These are phyloP conservation scores for Suillus tomentosus DNA, from an alignment of 768 basidiomycete genomes.

Conservation along the genomic window DNA sequence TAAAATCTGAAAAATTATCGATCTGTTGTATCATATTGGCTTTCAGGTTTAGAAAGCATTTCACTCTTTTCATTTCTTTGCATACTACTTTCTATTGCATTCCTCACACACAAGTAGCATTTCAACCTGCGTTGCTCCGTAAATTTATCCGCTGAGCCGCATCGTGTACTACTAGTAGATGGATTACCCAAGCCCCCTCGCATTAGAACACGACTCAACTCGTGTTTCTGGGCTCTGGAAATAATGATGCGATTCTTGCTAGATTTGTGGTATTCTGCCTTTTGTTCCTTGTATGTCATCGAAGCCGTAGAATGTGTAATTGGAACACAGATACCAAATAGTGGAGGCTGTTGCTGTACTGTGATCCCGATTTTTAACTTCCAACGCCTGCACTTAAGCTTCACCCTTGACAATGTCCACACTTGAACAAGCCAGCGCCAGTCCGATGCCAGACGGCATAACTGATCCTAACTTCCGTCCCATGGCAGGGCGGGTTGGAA, in stretches of 20 bases:
- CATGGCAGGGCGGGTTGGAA: slow-evolving; percentile 76
- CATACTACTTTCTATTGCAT: slow-evolving; percentile 10
- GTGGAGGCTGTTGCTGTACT: neutral
- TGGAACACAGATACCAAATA: neutral
- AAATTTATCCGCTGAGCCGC: slow-evolving; percentile 22
- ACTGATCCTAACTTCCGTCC: slow-evolving; percentile 69
- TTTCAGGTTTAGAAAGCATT: slow-evolving; percentile 14
- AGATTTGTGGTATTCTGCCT: neutral
- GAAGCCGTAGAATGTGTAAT: slow-evolving; percentile 1
- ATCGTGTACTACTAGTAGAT: slow-evolving; percentile 32
- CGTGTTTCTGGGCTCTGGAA: slow-evolving; percentile 34
- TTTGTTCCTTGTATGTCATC: neutral
- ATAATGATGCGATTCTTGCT: slow-evolving; percentile 34
- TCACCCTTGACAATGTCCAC: slow-evolving; percentile 30
- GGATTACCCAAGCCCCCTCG: slow-evolving; percentile 31
- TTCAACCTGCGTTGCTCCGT: slow-evolving; percentile 36
- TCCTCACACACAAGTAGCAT: slow-evolving; percentile 24
- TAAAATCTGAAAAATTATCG: slow-evolving; percentile 20
- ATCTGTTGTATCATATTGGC: slow-evolving; percentile 7
- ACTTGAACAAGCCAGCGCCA: slow-evolving; percentile 48
- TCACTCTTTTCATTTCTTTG: slow-evolving; percentile 14
- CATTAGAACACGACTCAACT: slow-evolving; percentile 38
- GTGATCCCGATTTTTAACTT: slow-evolving; percentile 5
- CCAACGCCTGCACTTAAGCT: slow-evolving; percentile 1
- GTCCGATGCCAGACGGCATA: slow-evolving; percentile 56